Evolutionary conservation across 192 early-diverging fungal genomes (phyloP), one percentile per base, ranked within the genome.

Genomic region (Coemansia sp.): DNA sequence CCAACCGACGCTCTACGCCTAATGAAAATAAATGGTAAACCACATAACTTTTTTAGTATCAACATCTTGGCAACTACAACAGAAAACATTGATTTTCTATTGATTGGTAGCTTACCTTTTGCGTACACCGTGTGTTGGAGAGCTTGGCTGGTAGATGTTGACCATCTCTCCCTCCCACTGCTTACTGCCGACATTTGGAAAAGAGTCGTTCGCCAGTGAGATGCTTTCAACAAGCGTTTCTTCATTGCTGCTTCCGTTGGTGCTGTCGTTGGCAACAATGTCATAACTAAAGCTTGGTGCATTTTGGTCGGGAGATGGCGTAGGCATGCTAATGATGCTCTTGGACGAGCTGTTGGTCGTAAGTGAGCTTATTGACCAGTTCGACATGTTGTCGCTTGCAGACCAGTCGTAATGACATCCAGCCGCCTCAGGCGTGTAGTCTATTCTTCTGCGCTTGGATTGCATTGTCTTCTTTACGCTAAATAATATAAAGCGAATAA

Each of bases 331-430:
- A 36, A 49, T 42, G 16, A 67, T 45, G 40, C 52, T 63, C 13
- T 52, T 49, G 37, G 32, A 41, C 15, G 61, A 16, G 61, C 65
- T 67, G 42, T 57, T 58, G 16, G 65, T 73, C 5, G 65, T 63
- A 13, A 67, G 65, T n/a, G 71, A 73, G 51, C 48, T 48, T 12
- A 73, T 49, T 39, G 65, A 73, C 71, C 59, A 73, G 59, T 62
- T 42, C 15, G 71, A 61, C 51, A 73, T 48, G 40, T 63, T 65
- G n/a, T 67, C 71, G 40, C 71, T 63, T 1, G 51, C 37, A 10
- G 71, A 67, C 71, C 65, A 73, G 60, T 67, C 71, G 51, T 65
- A 66, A 36, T 68, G 67, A 48, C 39, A 59, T 16, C 39, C 57
- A 8, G 39, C 37, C 39, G 15, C 39, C 8, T 59, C 39, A 9